Evolutionary conservation across 2,329 filamentous ascomycete species (phyloP), one percentile per base, ranked within the genome.

Genomic region (Xylariomycetidae sp.): DNA sequence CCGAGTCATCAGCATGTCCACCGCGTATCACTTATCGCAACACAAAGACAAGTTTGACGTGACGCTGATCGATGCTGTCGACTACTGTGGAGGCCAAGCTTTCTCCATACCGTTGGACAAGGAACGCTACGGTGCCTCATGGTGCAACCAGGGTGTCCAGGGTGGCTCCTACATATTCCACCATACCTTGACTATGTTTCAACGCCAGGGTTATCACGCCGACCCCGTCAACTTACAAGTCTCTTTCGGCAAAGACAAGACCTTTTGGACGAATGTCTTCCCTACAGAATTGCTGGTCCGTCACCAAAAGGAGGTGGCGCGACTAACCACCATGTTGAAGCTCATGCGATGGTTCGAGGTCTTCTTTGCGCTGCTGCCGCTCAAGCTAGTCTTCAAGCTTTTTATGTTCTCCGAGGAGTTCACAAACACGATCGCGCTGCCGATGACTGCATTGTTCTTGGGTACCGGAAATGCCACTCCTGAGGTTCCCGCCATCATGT

Each of bases 121-220:
- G 48, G 57, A 70, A 20, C 68, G 65, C 26, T 65, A 76, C 48
- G 74, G 74, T n/a, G 72, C 74, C 4, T 68, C 66, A 34, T 79
- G 74, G 74, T 63, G 76, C 44, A 79, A 79, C 45, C 74, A 79
- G 43, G 75, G 75, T 31, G 75, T 75, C 1, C 72, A 76, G 40
- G 72, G 72, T 27, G 72, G 72, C 23, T 71, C 67, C 23, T 70
- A 70, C 52, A 75, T 75, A 41, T 76, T 75, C 49, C 71, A 75
- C 45, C 72, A 76, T 45, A 76, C 72, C 8, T 56, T 72, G 57
- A 72, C 70, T 30, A 74, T 75, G 70, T 75, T 75, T 40, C 64
- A 65, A n/a, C 59, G 69, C 12, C 68, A 74, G 46, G 70, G 71
- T 5, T 67, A 63, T 46, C 64, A 65, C 44, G 70, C 70, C 7